Evolutionary conservation across 345 rosid species (phyloP).

Genomic region (Salix brachista): DNA sequence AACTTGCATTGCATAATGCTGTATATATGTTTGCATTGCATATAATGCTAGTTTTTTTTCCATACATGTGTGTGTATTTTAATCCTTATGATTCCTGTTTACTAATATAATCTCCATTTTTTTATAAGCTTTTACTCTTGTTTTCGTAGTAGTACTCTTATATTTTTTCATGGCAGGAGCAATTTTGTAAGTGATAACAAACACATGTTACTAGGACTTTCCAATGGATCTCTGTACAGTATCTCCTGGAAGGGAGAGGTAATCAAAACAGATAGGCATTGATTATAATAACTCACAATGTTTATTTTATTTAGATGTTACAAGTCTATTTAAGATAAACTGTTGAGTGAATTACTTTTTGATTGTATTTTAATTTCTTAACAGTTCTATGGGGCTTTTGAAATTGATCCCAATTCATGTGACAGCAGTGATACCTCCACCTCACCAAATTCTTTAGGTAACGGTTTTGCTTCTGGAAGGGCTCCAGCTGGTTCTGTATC

Average conservation of each 20-base stretch:
- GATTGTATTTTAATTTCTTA: constrained; percentile 13
- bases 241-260: constrained; percentile 99
- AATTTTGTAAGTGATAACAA: constrained; percentile 55
- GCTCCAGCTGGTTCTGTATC: constrained; percentile 30
- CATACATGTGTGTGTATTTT: neutral
- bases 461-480: constrained; percentile 51
- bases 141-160: constrained; percentile 7
- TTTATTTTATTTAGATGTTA: neutral
- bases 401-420: constrained; percentile 34
- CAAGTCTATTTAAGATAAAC: constrained; percentile 2
- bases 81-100: neutral
- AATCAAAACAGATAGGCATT: constrained; percentile 13
- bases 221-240: constrained; percentile 72
- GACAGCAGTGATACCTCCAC: constrained; percentile 35
- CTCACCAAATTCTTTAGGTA: constrained; percentile 37
- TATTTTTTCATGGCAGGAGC: constrained; percentile 53
- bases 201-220: constrained; percentile 81
- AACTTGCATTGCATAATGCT: neutral
- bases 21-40: neutral
- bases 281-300: neutral
- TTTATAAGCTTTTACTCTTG: neutral
- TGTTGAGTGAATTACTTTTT: neutral
- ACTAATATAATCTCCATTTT: neutral
- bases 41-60: neutral
- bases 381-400: constrained; percentile 82